Base-by-base conservation (phyloP, 345 rosid genomes). In the Hevea brasiliensis region DNA sequence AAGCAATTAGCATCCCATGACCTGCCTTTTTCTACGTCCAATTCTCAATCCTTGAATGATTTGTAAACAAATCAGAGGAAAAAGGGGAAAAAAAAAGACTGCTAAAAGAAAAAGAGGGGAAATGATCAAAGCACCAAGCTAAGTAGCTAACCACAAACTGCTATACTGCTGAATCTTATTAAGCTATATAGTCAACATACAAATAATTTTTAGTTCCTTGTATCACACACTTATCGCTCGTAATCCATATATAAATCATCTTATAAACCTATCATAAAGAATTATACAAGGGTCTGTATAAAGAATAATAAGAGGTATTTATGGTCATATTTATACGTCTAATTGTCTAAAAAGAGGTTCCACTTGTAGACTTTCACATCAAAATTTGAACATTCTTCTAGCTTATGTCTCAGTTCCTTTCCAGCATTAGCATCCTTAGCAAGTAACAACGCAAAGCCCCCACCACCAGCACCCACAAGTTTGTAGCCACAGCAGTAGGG, bases 401-500 rank as follows among this genome's bases (percentile, higher is more conserved):
- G 79, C 79, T 73, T 69, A 59, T 72, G 69, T 77, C 80, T 89
- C 58, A 95, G 74, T 71, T 84, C 81, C 58, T 60, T 85, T 4
- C 89, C 94, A 21, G 81, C 79, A 21, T 79, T 84, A 23, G 78
- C 80, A 70, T 89, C 84, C 68, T 90, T 92, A 27, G 90, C 87
- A 2, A 92, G 87, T 53, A 95, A 76, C 76, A 95, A 76, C 7
- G 91, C 94, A 61, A 92, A 95, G 44, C 98, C 99, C 41, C 98
- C 98, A 9, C 98, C 99, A 40, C 99, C 99, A 0, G 98, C 99
- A 66, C 98, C 99, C 0, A 95, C 98, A 8, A 92, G 97, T 88
- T 95, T 91, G 86, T 86, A 92, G 51, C 98, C 99, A 45, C 92
- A 84, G 84, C 98, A 85, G 85, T 83, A 92, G 24, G 94, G 89